Base-by-base conservation (phyloP, 2,329 filamentous ascomycete species). In the Epichloe sibirici region DNA sequence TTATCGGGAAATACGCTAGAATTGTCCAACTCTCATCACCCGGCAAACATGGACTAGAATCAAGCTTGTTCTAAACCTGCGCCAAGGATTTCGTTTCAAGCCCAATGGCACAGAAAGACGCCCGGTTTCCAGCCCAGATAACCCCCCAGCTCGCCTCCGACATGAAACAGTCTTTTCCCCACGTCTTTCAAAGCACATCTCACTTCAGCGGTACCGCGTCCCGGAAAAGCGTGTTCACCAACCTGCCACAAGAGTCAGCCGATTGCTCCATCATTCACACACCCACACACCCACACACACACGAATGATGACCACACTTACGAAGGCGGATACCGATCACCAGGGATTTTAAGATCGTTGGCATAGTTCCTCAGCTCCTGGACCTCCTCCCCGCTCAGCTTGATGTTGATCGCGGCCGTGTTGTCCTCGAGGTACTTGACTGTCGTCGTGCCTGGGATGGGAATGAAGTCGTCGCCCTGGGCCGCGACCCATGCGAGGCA, bases 401-500 rank as follows among this genome's bases (percentile, higher is more conserved):
- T 52, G 6, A 74, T 59, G 3, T 63, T 47, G 3, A 65, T 39
- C 1, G 69, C 66, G 3, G 58, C 65, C 4, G 68, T 51, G 39
- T 78, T 78, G 52, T 76, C 69, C 52, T 76, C 69, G 31, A 78
- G 59, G 52, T 72, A 74, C 57, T 69, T 67, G 39, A 73, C 62
- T 51, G 62, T 72, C 62, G 71, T 76, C 0, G 74, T 78, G 2
- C 74, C 75, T 0, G 73, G 75, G 49, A 77, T 85, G 0, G 83
- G 78, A 59, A 81, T 75, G 48, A 85, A 69, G 57, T 82, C 77
- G 2, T 76, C 70, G 0, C 78, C 78, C 58, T 85, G 80, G 4
- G 74, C 74, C 57, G 82, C 59, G 52, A 86, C 58, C 81, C 82
- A 86, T 0, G 82, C 82, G 31, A 86, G 68, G 1, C 78, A 75